phyloP scores from a whole-genome alignment of 2,329 filamentous ascomycete genomes.

The Pseudomassariella vexata region DNA sequence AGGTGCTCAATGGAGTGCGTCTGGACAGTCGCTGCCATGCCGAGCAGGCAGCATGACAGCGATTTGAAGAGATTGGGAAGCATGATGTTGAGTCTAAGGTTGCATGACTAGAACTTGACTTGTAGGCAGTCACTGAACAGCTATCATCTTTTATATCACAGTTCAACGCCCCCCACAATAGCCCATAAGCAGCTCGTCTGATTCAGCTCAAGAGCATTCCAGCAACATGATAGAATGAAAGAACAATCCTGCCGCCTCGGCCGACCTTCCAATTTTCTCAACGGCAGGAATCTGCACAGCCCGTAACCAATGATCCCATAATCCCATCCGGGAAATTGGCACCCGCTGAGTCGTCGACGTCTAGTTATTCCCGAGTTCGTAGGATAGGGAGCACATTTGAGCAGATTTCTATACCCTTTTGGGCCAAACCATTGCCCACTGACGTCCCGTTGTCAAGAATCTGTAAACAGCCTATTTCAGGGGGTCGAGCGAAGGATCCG shows the following conservation, averaged over 20 bases:
- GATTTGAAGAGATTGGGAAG: slow-evolving; percentile 1
- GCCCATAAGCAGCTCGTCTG: too few species aligned
- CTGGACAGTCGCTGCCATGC: neutral
- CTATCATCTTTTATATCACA: too few species aligned
- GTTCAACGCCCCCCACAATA: too few species aligned
- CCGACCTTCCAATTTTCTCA: too few species aligned
- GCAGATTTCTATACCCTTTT: neutral
- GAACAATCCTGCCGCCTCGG: too few species aligned
- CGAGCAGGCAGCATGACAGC: slow-evolving; percentile 1
- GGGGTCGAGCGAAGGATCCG: neutral
- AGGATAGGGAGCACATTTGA: neutral
- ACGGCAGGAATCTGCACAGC: too few species aligned
- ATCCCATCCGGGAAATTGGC: too few species aligned
- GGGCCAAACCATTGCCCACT: neutral
- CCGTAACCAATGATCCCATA: too few species aligned
- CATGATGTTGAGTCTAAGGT: neutral
- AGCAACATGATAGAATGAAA: too few species aligned
- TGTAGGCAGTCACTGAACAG: too few species aligned
- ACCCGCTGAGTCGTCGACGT: too few species aligned
- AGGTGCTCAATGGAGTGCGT: neutral
- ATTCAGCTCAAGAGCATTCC: too few species aligned
- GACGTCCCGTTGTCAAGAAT: neutral
- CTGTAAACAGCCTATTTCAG: neutral
- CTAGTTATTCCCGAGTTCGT: neutral
- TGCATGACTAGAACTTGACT: neutral